A percentile compares a stretch with the other conserved stretches of the same genome.
phyloP scores from a whole-genome alignment of 2,329 filamentous ascomycete species.

The Cordyceps tenuipes region DNA sequence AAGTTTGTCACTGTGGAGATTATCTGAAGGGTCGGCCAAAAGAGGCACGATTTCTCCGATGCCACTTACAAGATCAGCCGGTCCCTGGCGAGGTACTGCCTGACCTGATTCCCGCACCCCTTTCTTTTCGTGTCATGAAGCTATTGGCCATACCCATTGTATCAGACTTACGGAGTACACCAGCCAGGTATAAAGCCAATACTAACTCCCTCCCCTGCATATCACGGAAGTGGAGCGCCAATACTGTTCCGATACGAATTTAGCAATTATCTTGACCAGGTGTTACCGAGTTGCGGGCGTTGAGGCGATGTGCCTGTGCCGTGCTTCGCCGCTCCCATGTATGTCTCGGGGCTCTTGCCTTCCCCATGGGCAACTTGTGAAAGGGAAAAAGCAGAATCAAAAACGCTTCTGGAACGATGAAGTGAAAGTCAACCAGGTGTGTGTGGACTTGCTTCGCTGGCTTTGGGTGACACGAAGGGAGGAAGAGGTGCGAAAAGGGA shows the following conservation, averaged over 20 bases:
- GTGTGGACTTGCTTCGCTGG: not conserved
- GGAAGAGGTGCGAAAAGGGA: not conserved
- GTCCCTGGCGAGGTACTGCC: not conserved
- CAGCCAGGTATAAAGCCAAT: not conserved
- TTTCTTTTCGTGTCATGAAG: not conserved
- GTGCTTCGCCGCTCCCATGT: not conserved
- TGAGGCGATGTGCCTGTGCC: not conserved
- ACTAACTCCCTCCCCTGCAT: not conserved
- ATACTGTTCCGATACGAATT: not conserved
- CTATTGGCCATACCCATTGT: not conserved
- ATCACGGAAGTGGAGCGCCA: not conserved
- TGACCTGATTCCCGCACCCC: not conserved
- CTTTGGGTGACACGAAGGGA: not conserved
- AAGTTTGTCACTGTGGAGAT: not conserved
- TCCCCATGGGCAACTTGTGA: not conserved
- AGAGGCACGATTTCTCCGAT: not conserved
- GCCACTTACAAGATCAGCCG: not conserved
- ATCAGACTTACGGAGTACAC: not conserved
- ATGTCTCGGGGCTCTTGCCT: not conserved
- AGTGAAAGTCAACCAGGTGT: not conserved
- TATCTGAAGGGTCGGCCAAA: not conserved
- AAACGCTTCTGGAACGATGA: conserved; percentile 1
- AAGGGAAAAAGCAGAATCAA: not conserved
- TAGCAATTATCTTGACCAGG: not conserved
- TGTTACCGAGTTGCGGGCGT: not conserved